Base-by-base conservation (phyloP, 148 eudicot genomes). In the Vaccinium myrtillus region DNA sequence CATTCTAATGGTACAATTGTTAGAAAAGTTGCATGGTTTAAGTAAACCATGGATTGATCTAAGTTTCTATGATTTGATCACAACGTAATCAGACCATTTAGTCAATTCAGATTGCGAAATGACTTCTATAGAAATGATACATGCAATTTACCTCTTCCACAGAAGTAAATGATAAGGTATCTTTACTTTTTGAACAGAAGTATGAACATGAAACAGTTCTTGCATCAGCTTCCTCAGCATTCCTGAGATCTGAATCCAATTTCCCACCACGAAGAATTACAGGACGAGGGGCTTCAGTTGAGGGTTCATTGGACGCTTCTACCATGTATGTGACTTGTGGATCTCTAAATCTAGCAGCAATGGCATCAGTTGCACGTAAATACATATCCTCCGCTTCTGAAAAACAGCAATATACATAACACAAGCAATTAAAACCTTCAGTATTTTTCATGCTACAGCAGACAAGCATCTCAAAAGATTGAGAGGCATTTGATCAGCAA, bases 351-450 rank as follows among this genome's bases (percentile, higher is more conserved):
- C 85, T 90, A 78, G 91, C 84, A 54, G 85, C 82, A 77, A 97
- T 90, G 77, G 87, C 91, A 73, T 94, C 92, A 81, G 85, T 87
- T 67, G 90, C 94, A 82, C 39, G 89, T 46, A 81, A 65, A 82
- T 87, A 93, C 77, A 91, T 87, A 81, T 76, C 86, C 80, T 87
- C 88, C 12, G 91, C 93, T 89, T 89, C 99, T 97, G 90, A 81
- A 78, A 79, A 86, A 70, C 69, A 32, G 8, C 8, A 79, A 71
- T 67, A 53, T 48, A 75, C 53, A 58, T 36, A 54, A 56, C 50
- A 78, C 53, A 59, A 67, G 18, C 49, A n/a, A 39, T 50, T 23
- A 69, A 27, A 32, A 85, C 27, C 76, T 74, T 48, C 30, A 39
- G 11, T 23, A 73, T 21, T 25, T 70, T 39, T 18, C 25, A 30